Evolutionary conservation across 2,329 filamentous ascomycete genomes (phyloP).

Genomic region (Mariannaea elegans): DNA sequence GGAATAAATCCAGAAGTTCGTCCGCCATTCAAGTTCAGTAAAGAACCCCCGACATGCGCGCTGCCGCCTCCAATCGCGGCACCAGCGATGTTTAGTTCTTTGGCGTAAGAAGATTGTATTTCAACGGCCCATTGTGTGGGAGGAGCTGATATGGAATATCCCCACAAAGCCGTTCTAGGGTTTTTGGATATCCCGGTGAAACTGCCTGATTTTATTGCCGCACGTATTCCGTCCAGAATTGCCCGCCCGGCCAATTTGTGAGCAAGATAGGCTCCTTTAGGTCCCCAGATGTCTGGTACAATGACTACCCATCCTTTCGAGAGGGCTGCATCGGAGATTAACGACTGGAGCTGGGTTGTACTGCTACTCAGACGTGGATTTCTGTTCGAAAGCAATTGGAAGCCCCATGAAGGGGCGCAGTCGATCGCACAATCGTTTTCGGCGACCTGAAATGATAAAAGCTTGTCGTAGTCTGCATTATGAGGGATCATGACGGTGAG

Average conservation of each 20-base stretch:
- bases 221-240: slow-evolving; percentile 54
- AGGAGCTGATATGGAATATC: slow-evolving; percentile 40
- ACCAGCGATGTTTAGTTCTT: slow-evolving; percentile 36
- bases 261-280: slow-evolving; percentile 52
- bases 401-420: slow-evolving; percentile 40
- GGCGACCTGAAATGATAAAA: slow-evolving; percentile 55
- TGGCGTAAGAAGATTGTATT: slow-evolving; percentile 39
- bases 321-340: slow-evolving; percentile 42
- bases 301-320: slow-evolving; percentile 57
- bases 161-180: slow-evolving; percentile 55
- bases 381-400: slow-evolving; percentile 26
- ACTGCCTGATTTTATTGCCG: slow-evolving; percentile 42
- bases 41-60: slow-evolving; percentile 28
- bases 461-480: slow-evolving; percentile 36
- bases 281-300: slow-evolving; percentile 57
- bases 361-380: slow-evolving; percentile 49
- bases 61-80: slow-evolving; percentile 38
- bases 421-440: slow-evolving; percentile 51
- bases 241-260: slow-evolving; percentile 52
- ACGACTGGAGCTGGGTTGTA: slow-evolving; percentile 32
- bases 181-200: slow-evolving; percentile 43
- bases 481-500: slow-evolving; percentile 50
- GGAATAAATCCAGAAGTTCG: slow-evolving; percentile 32
- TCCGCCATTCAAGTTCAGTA: slow-evolving; percentile 28
- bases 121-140: slow-evolving; percentile 36